These are phyloP conservation scores for Escovopsis sp. DNA, from an alignment of 2,329 filamentous ascomycete genomes.

Conservation along the genomic window DNA sequence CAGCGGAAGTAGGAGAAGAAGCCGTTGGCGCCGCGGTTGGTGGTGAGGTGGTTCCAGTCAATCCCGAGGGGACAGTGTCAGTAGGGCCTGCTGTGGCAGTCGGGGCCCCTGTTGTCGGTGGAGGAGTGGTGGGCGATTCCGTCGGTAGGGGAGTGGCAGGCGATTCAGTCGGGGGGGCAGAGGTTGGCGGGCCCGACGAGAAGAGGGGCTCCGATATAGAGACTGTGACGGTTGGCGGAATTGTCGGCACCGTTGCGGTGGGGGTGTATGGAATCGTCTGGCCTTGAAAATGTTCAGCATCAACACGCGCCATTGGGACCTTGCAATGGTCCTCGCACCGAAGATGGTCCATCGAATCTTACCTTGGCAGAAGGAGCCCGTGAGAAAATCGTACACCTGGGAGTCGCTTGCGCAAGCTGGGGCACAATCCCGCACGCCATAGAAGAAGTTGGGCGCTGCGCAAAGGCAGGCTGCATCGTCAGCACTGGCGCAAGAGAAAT, in stretches of 20 bases:
- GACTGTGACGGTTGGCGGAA: not conserved
- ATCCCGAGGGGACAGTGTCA: not conserved
- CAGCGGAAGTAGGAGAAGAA: slow-evolving; percentile 2
- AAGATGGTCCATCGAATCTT: not conserved
- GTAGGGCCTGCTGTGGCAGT: not conserved
- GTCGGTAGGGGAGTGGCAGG: not conserved
- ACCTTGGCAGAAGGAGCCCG: slow-evolving; percentile 12
- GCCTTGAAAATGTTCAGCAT: slow-evolving; percentile 1
- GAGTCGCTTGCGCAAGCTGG: slow-evolving; percentile 16
- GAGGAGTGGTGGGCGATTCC: not conserved
- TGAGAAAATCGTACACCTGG: slow-evolving; percentile 15
- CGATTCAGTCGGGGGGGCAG: not conserved
- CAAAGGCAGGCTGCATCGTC: slow-evolving; percentile 26
- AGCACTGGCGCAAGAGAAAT: slow-evolving; percentile 14
- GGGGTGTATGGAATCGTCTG: slow-evolving; percentile 2
- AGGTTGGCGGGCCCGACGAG: not conserved
- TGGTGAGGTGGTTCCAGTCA: slow-evolving; percentile 1
- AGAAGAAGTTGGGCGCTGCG: slow-evolving; percentile 10
- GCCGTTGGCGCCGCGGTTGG: slow-evolving; percentile 4
- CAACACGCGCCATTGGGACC: not conserved
- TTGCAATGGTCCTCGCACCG: too few relatives aligned
- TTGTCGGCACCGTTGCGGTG: not conserved
- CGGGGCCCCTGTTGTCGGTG: slow-evolving; percentile 1
- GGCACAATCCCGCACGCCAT: slow-evolving; percentile 23
- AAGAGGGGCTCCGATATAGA: not conserved